Conservation (phyloP, 768 basidiomycete genomes). For the Sistotremastrum suecicum region DNA sequence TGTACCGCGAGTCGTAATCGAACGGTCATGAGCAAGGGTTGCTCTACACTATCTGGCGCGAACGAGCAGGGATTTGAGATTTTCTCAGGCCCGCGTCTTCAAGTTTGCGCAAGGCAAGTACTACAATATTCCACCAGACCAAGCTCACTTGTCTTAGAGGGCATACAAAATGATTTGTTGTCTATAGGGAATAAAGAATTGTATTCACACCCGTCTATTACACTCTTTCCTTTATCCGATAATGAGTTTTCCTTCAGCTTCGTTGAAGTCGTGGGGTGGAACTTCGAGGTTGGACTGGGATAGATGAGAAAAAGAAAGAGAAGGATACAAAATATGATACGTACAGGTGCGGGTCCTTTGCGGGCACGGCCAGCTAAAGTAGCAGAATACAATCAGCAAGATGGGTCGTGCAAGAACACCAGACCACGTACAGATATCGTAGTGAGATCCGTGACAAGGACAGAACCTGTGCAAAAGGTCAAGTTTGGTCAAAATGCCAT, state of each 20-base stretch:
- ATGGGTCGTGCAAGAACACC: background rate
- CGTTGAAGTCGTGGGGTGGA: slow-evolving; percentile 77
- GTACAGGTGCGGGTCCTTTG: slow-evolving; percentile 91
- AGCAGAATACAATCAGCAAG: slow-evolving; percentile 6
- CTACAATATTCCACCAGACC: too few relatives aligned
- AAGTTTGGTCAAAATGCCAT: too few relatives aligned
- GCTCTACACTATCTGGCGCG: too few relatives aligned
- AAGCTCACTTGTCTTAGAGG: too few relatives aligned
- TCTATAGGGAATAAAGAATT: background rate
- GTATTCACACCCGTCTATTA: background rate
- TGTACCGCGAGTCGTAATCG: slow-evolving; percentile 79
- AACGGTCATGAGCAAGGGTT: slow-evolving; percentile 44
- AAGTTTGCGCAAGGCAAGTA: too few relatives aligned
- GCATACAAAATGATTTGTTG: background rate
- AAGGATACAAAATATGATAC: slow-evolving; percentile 14
- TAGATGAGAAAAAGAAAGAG: slow-evolving; percentile 4
- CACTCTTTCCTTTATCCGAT: slow-evolving; percentile 46
- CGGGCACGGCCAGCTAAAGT: slow-evolving; percentile 77
- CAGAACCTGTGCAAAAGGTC: slow-evolving; percentile 52
- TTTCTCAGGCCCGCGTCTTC: too few relatives aligned
- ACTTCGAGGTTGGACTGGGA: slow-evolving; percentile 84
- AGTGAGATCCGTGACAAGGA: slow-evolving; percentile 98
- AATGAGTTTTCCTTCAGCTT: slow-evolving; percentile 73
- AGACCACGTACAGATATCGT: slow-evolving; percentile 70
- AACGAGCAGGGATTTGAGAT: too few relatives aligned